Percentiles rank a stretch among this genome's conserved stretches.
Evolutionary conservation across 306 rosid genomes (phyloP).

Genomic region (Hippophae gyantsensis): DNA sequence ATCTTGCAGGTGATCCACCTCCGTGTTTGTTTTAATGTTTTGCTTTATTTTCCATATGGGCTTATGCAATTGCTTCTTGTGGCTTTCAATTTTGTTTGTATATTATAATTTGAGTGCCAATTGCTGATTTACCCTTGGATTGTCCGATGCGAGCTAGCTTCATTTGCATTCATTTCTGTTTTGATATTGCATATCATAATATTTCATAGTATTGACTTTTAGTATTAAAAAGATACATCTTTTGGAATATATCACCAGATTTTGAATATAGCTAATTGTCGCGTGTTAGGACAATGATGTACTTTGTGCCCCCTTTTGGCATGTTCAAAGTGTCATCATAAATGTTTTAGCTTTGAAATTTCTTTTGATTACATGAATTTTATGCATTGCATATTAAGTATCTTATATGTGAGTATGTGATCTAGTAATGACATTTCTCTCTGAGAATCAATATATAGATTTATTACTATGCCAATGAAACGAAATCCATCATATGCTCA

Average conservation of each 20-base stretch:
- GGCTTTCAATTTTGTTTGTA: background rate
- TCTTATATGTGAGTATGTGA: no score
- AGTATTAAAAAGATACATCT: background rate
- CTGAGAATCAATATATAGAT: no score
- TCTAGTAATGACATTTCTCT: no score
- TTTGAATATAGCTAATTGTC: constrained; percentile 10
- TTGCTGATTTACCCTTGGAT: background rate
- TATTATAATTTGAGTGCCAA: constrained; percentile 1
- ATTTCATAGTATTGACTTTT: constrained; percentile 5
- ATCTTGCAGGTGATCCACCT: constrained; percentile 70
- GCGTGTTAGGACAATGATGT: background rate
- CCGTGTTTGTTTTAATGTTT: constrained; percentile 5
- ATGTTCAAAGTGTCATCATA: background rate
- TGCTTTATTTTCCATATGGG: background rate
- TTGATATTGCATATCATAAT: no score
- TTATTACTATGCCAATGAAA: no score
- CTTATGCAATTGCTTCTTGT: background rate
- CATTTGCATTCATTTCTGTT: no score
- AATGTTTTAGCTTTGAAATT: no score
- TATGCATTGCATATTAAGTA: no score
- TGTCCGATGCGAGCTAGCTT: constrained; percentile 2
- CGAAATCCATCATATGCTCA: no score
- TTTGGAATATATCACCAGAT: constrained; percentile 1
- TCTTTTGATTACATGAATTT: no score
- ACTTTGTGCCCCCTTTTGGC: constrained; percentile 1